Percentiles rank a stretch among this genome's conserved stretches.
phyloP scores from a whole-genome alignment of 23 red algal species.

The Cyanidium caldarium region DNA sequence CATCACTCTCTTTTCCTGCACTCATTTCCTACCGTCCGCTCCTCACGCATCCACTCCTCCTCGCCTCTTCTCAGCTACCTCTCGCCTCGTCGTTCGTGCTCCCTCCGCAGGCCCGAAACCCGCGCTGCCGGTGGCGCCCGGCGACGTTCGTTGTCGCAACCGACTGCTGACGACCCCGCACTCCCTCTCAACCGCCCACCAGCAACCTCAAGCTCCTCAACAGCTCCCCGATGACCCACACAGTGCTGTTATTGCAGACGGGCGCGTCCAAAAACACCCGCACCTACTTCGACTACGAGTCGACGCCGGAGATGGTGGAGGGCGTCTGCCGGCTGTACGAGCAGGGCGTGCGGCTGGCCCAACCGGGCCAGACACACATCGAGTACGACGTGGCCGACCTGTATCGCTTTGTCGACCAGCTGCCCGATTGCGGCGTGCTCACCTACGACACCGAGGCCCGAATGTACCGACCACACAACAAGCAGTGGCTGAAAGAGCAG shows the following conservation, averaged over 20 bases:
- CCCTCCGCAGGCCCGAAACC: no score
- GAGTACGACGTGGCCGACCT: slow-evolving; percentile 1
- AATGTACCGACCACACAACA: background rate
- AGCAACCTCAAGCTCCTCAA: no score
- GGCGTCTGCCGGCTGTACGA: slow-evolving; percentile 1
- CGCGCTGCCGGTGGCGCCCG: no score
- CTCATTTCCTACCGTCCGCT: no score
- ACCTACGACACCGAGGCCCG: background rate
- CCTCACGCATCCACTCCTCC: no score
- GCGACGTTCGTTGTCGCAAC: no score
- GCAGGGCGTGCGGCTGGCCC: background rate
- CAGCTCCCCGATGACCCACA: background rate
- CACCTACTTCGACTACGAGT: slow-evolving; percentile 3
- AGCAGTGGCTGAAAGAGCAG: slow-evolving; percentile 1
- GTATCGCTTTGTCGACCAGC: background rate
- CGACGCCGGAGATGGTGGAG: slow-evolving; percentile 1
- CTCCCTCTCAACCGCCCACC: no score
- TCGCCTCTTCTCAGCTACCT: no score
- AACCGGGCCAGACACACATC: background rate
- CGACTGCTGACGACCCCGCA: no score
- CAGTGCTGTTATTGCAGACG: background rate
- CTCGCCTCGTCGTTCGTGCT: no score
- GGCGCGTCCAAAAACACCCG: background rate
- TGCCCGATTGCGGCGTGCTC: background rate
- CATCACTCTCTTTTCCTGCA: no score